phyloP scores from a whole-genome alignment of 1,284 basidiomycete species.

The Trichosporon sp. region DNA sequence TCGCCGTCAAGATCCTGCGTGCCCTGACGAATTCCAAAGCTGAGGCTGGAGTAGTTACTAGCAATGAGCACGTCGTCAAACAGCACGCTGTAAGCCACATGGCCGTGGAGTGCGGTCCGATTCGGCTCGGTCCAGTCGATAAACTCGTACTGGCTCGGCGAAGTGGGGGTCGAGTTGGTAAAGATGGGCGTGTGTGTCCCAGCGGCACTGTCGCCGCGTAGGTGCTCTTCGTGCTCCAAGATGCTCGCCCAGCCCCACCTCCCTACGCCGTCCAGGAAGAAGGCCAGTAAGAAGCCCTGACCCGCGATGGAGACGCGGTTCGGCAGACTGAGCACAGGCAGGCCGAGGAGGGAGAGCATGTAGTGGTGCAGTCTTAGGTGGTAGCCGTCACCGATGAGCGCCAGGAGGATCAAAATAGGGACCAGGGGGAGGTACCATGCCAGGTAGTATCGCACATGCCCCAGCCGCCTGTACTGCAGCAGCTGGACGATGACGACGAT shows the following conservation, averaged over 20 bases:
- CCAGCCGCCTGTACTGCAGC: constrained; percentile 28
- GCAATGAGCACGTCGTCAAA: constrained; percentile 29
- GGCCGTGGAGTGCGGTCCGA: constrained; percentile 14
- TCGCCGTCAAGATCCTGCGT: constrained; percentile 13
- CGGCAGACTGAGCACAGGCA: constrained; percentile 38
- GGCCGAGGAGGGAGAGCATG: constrained; percentile 29
- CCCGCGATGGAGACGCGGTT: constrained; percentile 35
- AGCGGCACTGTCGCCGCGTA: constrained; percentile 25
- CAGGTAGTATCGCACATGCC: constrained; percentile 37
- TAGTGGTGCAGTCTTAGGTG: constrained; percentile 42
- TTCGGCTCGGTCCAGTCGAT: constrained; percentile 21
- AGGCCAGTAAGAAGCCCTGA: constrained; percentile 38
- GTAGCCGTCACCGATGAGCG: constrained; percentile 29
- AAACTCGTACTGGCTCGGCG: constrained; percentile 3
- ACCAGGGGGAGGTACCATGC: constrained; percentile 37
- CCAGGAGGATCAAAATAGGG: constrained; percentile 35
- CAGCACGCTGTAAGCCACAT: constrained; percentile 23
- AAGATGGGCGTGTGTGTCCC: constrained; percentile 20
- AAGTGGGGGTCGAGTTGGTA: background rate
- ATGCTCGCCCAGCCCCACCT: constrained; percentile 44
- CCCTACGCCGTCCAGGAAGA: constrained; percentile 42
- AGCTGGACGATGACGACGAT: constrained; percentile 34
- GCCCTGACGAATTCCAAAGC: constrained; percentile 14
- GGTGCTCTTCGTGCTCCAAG: constrained; percentile 21
- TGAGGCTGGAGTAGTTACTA: constrained; percentile 12